phyloP scores from a whole-genome alignment of 768 basidiomycete species.

The Gymnopilus dilepis region DNA sequence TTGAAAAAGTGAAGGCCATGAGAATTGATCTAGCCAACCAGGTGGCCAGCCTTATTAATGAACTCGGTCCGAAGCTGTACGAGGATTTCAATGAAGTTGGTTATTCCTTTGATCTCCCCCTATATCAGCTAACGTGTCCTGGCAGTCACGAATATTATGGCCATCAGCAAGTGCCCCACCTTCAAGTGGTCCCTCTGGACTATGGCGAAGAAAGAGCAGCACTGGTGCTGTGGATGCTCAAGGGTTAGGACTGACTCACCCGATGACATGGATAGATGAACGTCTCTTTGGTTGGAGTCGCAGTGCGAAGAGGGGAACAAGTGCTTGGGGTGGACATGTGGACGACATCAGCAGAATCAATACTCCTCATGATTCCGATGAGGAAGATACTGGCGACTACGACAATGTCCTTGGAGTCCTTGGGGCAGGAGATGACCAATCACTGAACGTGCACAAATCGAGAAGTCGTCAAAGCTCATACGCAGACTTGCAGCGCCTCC shows the following conservation, averaged over 20 bases:
- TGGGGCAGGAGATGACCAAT: conserved; percentile 51
- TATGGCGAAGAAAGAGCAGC: conserved; percentile 82
- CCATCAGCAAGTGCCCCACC: conserved; percentile 88
- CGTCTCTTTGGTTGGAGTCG: conserved; percentile 91
- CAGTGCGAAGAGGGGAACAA: conserved; percentile 78
- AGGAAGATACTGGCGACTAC: conserved; percentile 90
- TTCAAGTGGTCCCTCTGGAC: conserved; percentile 71
- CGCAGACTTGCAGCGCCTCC: conserved; percentile 79
- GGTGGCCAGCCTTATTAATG: conserved; percentile 81
- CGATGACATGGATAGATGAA: conserved; percentile 96
- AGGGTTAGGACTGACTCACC: conserved; percentile 84
- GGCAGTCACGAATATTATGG: conserved; percentile 76
- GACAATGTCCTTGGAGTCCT: conserved; percentile 83
- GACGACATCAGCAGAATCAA: conserved; percentile 66
- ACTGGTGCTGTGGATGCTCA: conserved; percentile 86
- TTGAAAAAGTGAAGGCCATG: conserved; percentile 77
- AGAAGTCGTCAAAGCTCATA: conserved; percentile 76
- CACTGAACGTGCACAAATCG: conserved; percentile 41
- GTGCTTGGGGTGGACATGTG: conserved; percentile 75
- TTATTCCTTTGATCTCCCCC: background rate
- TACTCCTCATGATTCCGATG: conserved; percentile 82
- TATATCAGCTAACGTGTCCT: background rate
- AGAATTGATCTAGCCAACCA: conserved; percentile 81
- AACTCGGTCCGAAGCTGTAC: conserved; percentile 87
- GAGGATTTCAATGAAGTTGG: conserved; percentile 85